Evolutionary conservation across 495 filamentous ascomycete species (phyloP).

Genomic region (Venustampulla echinocandica): DNA sequence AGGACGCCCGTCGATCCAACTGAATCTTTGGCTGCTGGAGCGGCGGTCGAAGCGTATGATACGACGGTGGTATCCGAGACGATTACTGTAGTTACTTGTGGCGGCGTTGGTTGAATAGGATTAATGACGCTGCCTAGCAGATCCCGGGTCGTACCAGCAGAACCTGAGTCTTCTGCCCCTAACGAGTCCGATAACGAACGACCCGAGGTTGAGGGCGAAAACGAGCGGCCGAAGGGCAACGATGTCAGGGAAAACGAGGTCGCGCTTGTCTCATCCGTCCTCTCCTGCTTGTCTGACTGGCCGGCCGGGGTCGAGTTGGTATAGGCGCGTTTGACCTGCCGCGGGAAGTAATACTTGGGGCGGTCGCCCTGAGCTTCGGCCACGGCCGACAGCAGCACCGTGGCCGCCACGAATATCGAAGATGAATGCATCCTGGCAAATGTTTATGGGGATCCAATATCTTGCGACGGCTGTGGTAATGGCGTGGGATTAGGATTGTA

Average conservation of each 20-base stretch:
- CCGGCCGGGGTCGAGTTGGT: conserved; percentile 28
- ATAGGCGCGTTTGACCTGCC: conserved; percentile 48
- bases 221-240: too few relatives aligned
- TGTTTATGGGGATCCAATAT: conserved; percentile 18
- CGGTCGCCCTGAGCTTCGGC: conserved; percentile 34
- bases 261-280: conserved; percentile 10
- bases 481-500: conserved; percentile 10
- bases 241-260: conserved; percentile 7
- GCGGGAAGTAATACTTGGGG: conserved; percentile 52
- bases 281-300: conserved; percentile 6
- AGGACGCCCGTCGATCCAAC: conserved; percentile 4
- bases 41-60: not conserved
- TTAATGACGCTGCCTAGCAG: not conserved
- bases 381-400: conserved; percentile 43
- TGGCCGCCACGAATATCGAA: conserved; percentile 40
- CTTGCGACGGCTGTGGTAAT: conserved; percentile 10
- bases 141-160: conserved; percentile 4
- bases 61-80: conserved; percentile 21
- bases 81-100: conserved; percentile 22
- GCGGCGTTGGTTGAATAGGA: not conserved
- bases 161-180: not conserved
- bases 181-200: conserved; percentile 19
- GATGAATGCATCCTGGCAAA: conserved; percentile 31
- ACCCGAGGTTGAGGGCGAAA: conserved; percentile 2
- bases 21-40: not conserved